Base-by-base conservation (phyloP, 2,329 filamentous ascomycete species). In the Madurella fahalii region DNA sequence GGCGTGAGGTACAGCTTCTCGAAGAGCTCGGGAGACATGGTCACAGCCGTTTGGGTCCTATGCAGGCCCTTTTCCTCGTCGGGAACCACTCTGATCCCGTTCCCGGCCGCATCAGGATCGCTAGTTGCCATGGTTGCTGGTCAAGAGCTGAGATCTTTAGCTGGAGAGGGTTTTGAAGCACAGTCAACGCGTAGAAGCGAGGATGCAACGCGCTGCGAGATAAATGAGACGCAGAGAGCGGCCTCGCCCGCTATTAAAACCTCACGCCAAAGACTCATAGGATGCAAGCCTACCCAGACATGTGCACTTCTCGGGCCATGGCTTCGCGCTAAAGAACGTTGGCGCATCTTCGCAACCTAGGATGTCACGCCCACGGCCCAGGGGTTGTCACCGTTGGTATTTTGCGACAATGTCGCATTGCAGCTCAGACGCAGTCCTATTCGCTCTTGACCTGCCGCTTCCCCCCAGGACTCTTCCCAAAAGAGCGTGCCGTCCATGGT, bases 1-100 rank as follows among this genome's bases (percentile, higher is more conserved):
- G 70, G 69, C 5, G 69, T 68, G 17, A 72, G 68, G 50, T 72
- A 72, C n/a, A 72, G 69, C 67, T 70, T 71, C 57, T 71, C 69
- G 40, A 72, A 72, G 5, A 72, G 66, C 62, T 72, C 69, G 12
- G 68, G 69, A 1, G 69, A 69, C 67, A 72, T 71, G 11, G 69
- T 71, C 25, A 72, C 69, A 8, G 62, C 63, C 2, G 70, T 71
- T 1, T 65, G 63, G 0, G 69, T 67, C 31, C 66, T 58, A 43
- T 67, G 61, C 32, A 72, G 60, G 18, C 67, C 69, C 53, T 69
- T 72, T 46, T 72, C 69, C 48, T 68, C 64, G 51, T 71, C 69
- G 17, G 40, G 54, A 1, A 39, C 40, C 40, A 46, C 25, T 44
- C 39, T 37, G 48, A 40, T 30, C 15, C 43, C 42, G 13, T 58